Base-by-base conservation (phyloP, 805 yeast genomes). In the Wickerhamiella cacticola region DNA sequence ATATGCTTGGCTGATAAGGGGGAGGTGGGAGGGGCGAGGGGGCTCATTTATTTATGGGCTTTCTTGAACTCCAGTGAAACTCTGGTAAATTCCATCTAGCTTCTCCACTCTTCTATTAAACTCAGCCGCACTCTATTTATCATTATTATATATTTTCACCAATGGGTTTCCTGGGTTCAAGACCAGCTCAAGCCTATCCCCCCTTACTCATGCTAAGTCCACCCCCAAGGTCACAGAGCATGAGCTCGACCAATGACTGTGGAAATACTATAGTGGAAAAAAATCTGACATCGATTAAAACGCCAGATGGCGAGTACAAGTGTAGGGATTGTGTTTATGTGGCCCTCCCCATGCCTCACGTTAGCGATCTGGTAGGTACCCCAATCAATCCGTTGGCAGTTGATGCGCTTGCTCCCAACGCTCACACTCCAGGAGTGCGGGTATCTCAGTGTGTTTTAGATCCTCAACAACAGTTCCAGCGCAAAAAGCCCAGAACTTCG, bases 321-420 rank as follows among this genome's bases (percentile, higher is more conserved):
- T 55, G 63, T 9, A 42, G 45, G 38, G 64, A 62, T 42, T 55
- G 59, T 33, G 51, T 63, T 12, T 53, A 56, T 25, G 55, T 67
- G 39, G 68, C 71, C 5, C 56, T 60, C 36, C 70, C 70, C 2
- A 57, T 66, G 19, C 68, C 66, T 6, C 68, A 65, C 42, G 66
- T 67, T 1, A 52, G 63, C 3, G 66, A 67, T 43, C 60, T 62
- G 7, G 63, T 61, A 16, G 57, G 61, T 10, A 47, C 55, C 35
- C 56, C 59, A 5, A 57, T 62, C 45, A 66, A 66, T 49, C 65
- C 69, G 12, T 53, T 67, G 46, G 60, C 64, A 3, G 64, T 68
- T 10, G 58, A 63, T 31, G 55, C 59, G 18, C 55, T 45, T 38
- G 54, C 36, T 29, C 68, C 63, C 43, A 46, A 47, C 26, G 31